A percentile compares a stretch with the other conserved stretches of the same genome.
phyloP scores from a whole-genome alignment of 352 stramenopile genomes.

The Phytophthora pistaciae region DNA sequence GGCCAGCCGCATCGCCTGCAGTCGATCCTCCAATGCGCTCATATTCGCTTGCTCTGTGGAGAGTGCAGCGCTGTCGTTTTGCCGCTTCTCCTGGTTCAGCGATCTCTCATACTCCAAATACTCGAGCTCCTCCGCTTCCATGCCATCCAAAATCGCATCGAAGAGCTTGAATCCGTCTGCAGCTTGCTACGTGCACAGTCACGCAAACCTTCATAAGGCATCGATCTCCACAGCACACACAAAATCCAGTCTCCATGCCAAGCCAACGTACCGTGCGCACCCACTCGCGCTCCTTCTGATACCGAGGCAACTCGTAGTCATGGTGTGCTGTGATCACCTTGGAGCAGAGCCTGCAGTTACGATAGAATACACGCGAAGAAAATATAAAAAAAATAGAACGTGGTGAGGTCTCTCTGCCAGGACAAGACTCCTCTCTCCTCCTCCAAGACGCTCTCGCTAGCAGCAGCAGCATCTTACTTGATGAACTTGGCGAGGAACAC shows the following conservation, averaged over 20 bases:
- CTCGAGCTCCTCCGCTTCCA: conserved; percentile 74
- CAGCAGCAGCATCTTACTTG: conserved; percentile 56
- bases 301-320: conserved; percentile 65
- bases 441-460: conserved; percentile 1
- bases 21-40: conserved; percentile 55
- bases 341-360: conserved; percentile 61
- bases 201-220: conserved; percentile 10
- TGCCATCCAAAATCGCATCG: conserved; percentile 82
- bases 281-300: conserved; percentile 73
- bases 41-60: conserved; percentile 24
- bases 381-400: conserved; percentile 39
- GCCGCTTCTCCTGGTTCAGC: conserved; percentile 34
- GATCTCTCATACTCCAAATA: conserved; percentile 66
- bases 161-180: conserved; percentile 69
- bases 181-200: conserved; percentile 60
- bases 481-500: conserved; percentile 86
- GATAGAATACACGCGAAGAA: neutral
- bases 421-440: neutral
- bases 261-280: conserved; percentile 57
- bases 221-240: neutral
- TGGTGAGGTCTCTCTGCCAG: conserved; percentile 11
- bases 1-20: conserved; percentile 59
- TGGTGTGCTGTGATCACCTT: conserved; percentile 72
- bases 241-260: neutral
- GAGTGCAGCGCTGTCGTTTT: conserved; percentile 15